A percentile compares a stretch with the other conserved stretches of the same genome.
Evolutionary conservation across 1,284 basidiomycete genomes (phyloP).

Genomic region (Moesziomyces sp.): DNA sequence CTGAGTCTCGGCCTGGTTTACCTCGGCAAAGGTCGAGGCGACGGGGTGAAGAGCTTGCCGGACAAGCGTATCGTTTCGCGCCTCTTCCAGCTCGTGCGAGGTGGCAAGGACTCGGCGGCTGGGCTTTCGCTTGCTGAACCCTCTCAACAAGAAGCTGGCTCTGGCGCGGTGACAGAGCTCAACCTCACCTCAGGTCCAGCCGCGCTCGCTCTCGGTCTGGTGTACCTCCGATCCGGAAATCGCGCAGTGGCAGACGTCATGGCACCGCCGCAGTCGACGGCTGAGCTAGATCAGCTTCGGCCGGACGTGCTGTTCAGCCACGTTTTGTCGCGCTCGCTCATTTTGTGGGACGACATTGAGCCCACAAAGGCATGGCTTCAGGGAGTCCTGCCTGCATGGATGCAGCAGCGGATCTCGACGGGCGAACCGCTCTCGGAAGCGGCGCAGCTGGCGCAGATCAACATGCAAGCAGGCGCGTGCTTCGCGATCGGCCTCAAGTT

Average conservation of each 20-base stretch:
- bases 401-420: conserved; percentile 72
- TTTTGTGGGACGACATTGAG: conserved; percentile 85
- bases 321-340: conserved; percentile 80
- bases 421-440: conserved; percentile 30
- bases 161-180: conserved; percentile 17
- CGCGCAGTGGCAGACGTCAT: conserved; percentile 86
- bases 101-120: conserved; percentile 6
- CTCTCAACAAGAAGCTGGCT: neutral
- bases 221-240: conserved; percentile 87
- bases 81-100: conserved; percentile 47
- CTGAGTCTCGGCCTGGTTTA: conserved; percentile 95
- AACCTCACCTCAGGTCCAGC: conserved; percentile 77
- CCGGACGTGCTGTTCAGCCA: conserved; percentile 87
- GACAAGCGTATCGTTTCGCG: conserved; percentile 55
- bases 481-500: conserved; percentile 92
- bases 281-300: conserved; percentile 83
- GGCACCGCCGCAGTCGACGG: conserved; percentile 80
- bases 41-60: conserved; percentile 50
- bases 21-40: conserved; percentile 75
- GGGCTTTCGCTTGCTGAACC: conserved; percentile 2
- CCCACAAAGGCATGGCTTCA: conserved; percentile 83
- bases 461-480: conserved; percentile 78
- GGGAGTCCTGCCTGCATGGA: conserved; percentile 78
- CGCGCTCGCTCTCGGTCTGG: conserved; percentile 86
- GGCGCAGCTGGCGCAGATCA: conserved; percentile 56